A percentile compares a stretch with the other conserved stretches of the same genome.
Conservation (phyloP, 2,329 filamentous ascomycete genomes). For the Sordariomycetes sp. region DNA sequence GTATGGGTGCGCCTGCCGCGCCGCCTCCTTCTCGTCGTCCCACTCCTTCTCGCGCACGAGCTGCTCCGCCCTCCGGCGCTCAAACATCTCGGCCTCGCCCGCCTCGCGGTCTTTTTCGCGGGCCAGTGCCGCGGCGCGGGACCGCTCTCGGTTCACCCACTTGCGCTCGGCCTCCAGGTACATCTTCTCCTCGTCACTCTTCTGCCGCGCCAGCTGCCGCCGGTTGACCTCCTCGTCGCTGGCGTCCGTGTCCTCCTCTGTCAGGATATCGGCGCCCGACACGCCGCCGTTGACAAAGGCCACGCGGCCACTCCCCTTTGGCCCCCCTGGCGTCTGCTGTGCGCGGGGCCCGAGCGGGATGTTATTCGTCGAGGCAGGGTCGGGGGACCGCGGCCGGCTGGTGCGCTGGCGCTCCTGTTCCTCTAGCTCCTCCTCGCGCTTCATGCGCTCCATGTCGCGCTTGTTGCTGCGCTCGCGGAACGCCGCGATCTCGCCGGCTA, state of each 20-base stretch:
- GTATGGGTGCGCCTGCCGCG: constrained; percentile 63
- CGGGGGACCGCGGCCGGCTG: constrained; percentile 29
- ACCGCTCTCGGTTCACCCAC: constrained; percentile 82
- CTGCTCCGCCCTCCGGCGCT: constrained; percentile 55
- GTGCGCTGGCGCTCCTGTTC: constrained; percentile 68
- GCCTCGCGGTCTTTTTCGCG: constrained; percentile 72
- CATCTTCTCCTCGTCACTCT: constrained; percentile 63
- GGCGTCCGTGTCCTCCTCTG: constrained; percentile 79
- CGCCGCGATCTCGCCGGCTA: constrained; percentile 84
- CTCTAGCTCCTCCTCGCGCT: constrained; percentile 85
- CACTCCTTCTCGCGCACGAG: constrained; percentile 55
- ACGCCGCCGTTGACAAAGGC: constrained; percentile 53
- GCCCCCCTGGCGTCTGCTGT: constrained; percentile 49
- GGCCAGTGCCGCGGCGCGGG: constrained; percentile 70
- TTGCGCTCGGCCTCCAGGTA: constrained; percentile 79
- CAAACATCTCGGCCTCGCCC: constrained; percentile 54
- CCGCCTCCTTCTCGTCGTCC: constrained; percentile 77
- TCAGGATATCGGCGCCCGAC: constrained; percentile 15
- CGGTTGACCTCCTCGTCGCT: constrained; percentile 76
- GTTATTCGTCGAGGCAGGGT: constrained; percentile 38
- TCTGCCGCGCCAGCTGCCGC: constrained; percentile 55
- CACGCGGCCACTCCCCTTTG: constrained; percentile 34
- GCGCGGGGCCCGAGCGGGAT: constrained; percentile 60
- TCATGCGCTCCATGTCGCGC: constrained; percentile 76
- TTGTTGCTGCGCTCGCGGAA: constrained; percentile 87